Base-by-base conservation (phyloP, 1,284 basidiomycete species). In the Athelia psychrophila region DNA sequence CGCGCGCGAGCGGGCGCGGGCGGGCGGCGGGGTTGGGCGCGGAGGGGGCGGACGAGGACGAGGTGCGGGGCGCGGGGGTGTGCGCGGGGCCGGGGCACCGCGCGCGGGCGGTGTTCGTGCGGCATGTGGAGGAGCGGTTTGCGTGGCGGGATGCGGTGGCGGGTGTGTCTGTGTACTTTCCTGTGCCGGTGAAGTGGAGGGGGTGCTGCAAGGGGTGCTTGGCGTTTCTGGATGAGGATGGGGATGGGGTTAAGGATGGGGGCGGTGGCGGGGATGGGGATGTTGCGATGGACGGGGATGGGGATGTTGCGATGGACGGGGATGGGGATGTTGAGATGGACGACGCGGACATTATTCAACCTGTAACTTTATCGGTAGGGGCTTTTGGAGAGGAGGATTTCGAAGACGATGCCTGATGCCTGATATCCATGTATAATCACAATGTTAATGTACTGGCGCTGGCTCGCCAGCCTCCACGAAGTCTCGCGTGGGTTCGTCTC, bases 181-280 rank as follows among this genome's bases (percentile, higher is more conserved):
- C 67, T 2, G 82, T 86, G 10, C 84, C 87, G n/a, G 54, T 91
- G 35, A 64, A 73, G 49, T 91, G 88, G 87, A 70, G 84, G 20
- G 88, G 88, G 0, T 91, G 88, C 63, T 63, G 66, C 24, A 56
- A 54, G 49, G 82, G 81, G 0, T 91, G 88, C 64, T 63, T 91
- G 54, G 72, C 76, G 44, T 86, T 84, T 60, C 65, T 91, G 55
- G 73, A 73, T 32, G 56, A 35, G 8, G 53, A 49, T 2, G 25
- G 47, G 23, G 50, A 42, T 42, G 24, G n/a, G 27, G n/a, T 6
- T 22, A 6, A 6, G 20, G 38, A 42, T 22, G 16, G 8, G n/a
- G n/a, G n/a, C n/a, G n/a, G n/a, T 42, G 38, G 20, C 38, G 8
- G n/a, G 16, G 38, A 42, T 22, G 6, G 6, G 9, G 38, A 42